phyloP scores from a whole-genome alignment of 164 flowering plant species.

The Platanus orientalis region DNA sequence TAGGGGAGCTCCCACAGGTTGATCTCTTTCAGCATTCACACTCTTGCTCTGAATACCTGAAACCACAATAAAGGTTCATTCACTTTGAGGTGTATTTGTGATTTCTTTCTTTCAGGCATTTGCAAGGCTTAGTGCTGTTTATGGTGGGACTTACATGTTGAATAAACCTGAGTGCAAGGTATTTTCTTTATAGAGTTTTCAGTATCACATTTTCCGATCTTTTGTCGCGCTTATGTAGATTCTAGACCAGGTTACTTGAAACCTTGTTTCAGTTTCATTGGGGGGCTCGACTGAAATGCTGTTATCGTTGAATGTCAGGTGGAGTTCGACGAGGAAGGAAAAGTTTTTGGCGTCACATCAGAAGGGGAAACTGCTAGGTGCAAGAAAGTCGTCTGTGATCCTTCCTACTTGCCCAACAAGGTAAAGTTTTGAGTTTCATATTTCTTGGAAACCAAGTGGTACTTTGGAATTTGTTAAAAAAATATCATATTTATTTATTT shows the following conservation, averaged over 20 bases:
- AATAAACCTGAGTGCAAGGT: slow-evolving; percentile 97
- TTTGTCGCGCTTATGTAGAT: slow-evolving; percentile 2
- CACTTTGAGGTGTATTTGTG: background rate
- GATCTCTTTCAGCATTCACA: slow-evolving; percentile 2
- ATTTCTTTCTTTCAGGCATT: slow-evolving; percentile 52
- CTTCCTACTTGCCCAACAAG: slow-evolving; percentile 91
- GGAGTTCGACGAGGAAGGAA: slow-evolving; percentile 80
- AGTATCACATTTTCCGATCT: background rate
- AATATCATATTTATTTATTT: too few species aligned
- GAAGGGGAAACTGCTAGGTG: slow-evolving; percentile 95
- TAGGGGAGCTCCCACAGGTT: slow-evolving; percentile 98
- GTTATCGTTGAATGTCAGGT: slow-evolving; percentile 46
- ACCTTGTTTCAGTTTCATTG: background rate
- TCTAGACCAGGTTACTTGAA: background rate
- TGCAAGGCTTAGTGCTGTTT: slow-evolving; percentile 97
- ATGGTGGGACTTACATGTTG: slow-evolving; percentile 97
- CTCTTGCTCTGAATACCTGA: background rate
- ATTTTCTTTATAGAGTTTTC: slow-evolving; percentile 5
- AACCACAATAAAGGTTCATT: background rate
- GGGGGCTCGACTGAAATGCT: background rate
- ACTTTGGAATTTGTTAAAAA: background rate
- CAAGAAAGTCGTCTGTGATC: slow-evolving; percentile 97
- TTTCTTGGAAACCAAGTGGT: background rate
- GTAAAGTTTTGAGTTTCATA: slow-evolving; percentile 30
- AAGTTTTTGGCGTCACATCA: slow-evolving; percentile 83